Evolutionary conservation across 768 basidiomycete genomes (phyloP), one percentile per base, ranked within the genome.

Genomic region (Lentinula edodes): DNA sequence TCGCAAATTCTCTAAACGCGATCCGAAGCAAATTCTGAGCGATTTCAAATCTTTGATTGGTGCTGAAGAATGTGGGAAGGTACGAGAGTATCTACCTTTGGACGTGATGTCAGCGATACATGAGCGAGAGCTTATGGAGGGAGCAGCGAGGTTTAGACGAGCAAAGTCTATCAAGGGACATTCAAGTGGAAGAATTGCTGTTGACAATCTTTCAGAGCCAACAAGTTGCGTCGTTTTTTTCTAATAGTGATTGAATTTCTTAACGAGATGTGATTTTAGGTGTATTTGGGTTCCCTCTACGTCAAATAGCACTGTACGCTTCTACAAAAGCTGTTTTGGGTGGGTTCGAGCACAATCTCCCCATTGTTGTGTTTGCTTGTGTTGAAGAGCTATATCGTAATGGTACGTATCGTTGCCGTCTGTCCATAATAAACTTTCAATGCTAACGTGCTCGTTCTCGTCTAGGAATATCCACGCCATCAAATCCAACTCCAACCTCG

Each of bases 371-470:
- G 6, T 74, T 77, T 42, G 69, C 71, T 36, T 77, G 75, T 52
- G 71, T 80, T 15, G 76, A 80, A 58, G 77, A 78, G 65, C 66
- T 80, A 5, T 79, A 76, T 65, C 72, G 76, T 7, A 72, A 73
- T 53, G 75, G 78, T 76, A 20, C 28, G 63, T 61, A 8, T 55
- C 7, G 1, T 54, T 54, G 5, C 58, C 43, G 7, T 56, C 6
- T 57, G 1, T 28, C 28, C 28, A 28, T 4, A 3, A 28, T 3
- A 32, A 4, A 32, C 12, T 10, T 36, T 6, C 10, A 50, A 8
- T 13, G 15, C 12, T n/a, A 38, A 45, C 12, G 41, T 64, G 6
- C 61, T 34, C 23, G 28, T 18, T 36, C 3, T 36, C 3, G 41
- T 42, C 28, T 7, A 58, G 57, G 57, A 41, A 45, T 60, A 52